Evolutionary conservation across 1,139 yeast genomes (phyloP).

Genomic region (Taphrina wiesneri): DNA sequence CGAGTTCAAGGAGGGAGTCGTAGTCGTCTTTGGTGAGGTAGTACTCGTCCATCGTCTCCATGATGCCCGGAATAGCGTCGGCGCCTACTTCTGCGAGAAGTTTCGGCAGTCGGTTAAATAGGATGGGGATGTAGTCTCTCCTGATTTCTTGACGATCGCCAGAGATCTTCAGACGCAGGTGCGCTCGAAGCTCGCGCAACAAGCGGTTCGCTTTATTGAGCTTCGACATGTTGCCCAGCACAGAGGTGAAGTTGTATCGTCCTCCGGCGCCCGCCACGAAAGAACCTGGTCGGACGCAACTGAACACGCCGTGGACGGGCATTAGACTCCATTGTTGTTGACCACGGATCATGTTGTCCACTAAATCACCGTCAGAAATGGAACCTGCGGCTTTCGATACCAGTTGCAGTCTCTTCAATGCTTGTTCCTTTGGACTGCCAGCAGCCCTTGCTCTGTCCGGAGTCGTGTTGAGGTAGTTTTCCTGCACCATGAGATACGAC

Average conservation of each 20-base stretch:
- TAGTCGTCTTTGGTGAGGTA: slow-evolving; percentile 87
- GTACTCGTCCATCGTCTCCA: slow-evolving; percentile 74
- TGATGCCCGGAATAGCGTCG: slow-evolving; percentile 66
- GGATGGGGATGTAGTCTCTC: slow-evolving; percentile 69
- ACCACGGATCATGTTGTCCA: slow-evolving; percentile 79
- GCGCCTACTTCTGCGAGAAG: slow-evolving; percentile 59
- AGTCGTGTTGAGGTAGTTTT: slow-evolving; percentile 72
- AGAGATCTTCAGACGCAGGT: slow-evolving; percentile 74
- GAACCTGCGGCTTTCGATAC: slow-evolving; percentile 82
- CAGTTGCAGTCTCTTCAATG: slow-evolving; percentile 56
- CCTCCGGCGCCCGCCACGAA: slow-evolving; percentile 65
- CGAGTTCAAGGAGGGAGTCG: slow-evolving; percentile 80
- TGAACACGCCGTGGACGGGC: slow-evolving; percentile 88
- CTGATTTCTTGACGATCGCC: slow-evolving; percentile 76
- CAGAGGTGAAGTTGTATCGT: slow-evolving; percentile 64
- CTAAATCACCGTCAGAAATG: slow-evolving; percentile 76
- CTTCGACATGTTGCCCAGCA: slow-evolving; percentile 92
- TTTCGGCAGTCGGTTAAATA: slow-evolving; percentile 56
- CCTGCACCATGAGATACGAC: slow-evolving; percentile 94
- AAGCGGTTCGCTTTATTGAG: slow-evolving; percentile 73
- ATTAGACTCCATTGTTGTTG: slow-evolving; percentile 95
- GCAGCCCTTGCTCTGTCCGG: slow-evolving; percentile 42
- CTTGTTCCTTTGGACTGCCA: slow-evolving; percentile 29
- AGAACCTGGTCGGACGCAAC: slow-evolving; percentile 79
- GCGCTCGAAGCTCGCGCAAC: slow-evolving; percentile 85